phyloP scores from a whole-genome alignment of 192 early-diverging fungal species.

The Gryganskiella cystojenkinii region DNA sequence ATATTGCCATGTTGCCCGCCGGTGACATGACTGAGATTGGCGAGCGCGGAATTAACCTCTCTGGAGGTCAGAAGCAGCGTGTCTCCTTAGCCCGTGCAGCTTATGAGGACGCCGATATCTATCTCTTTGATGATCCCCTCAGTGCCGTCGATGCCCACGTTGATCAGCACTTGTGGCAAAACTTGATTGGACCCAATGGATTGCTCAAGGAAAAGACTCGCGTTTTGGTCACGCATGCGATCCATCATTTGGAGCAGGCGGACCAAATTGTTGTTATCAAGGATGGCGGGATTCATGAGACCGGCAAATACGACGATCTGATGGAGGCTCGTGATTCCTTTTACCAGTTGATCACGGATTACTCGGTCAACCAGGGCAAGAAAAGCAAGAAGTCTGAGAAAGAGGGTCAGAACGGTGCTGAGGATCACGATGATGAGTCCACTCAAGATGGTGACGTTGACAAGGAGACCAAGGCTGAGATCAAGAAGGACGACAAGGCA shows the following conservation, averaged over 20 bases:
- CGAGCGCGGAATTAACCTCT: constrained; percentile 90
- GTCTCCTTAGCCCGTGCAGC: constrained; percentile 77
- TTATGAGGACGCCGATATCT: constrained; percentile 83
- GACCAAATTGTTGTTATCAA: constrained; percentile 78
- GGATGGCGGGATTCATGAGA: constrained; percentile 76
- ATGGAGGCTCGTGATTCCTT: constrained; percentile 71
- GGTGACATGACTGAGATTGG: constrained; percentile 95
- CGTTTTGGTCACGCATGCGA: constrained; percentile 84
- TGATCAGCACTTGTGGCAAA: constrained; percentile 77
- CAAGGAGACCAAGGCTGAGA: constrained; percentile 16
- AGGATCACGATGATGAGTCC: constrained; percentile 54
- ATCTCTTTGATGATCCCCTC: constrained; percentile 62
- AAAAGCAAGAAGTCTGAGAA: constrained; percentile 27
- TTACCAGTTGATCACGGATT: constrained; percentile 76
- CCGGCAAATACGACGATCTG: constrained; percentile 71
- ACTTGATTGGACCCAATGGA: constrained; percentile 87
- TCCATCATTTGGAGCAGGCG: constrained; percentile 76
- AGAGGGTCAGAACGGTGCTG: not conserved
- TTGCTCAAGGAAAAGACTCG: constrained; percentile 82
- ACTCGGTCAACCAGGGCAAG: constrained; percentile 67
- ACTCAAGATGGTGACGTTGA: constrained; percentile 57
- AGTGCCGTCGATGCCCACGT: constrained; percentile 74
- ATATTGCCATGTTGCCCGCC: constrained; percentile 84
- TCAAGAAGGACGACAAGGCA: constrained; percentile 47
- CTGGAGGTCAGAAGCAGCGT: constrained; percentile 91